Base-by-base conservation (phyloP, 1,284 basidiomycete genomes). In the Leccinum ponderosum region DNA sequence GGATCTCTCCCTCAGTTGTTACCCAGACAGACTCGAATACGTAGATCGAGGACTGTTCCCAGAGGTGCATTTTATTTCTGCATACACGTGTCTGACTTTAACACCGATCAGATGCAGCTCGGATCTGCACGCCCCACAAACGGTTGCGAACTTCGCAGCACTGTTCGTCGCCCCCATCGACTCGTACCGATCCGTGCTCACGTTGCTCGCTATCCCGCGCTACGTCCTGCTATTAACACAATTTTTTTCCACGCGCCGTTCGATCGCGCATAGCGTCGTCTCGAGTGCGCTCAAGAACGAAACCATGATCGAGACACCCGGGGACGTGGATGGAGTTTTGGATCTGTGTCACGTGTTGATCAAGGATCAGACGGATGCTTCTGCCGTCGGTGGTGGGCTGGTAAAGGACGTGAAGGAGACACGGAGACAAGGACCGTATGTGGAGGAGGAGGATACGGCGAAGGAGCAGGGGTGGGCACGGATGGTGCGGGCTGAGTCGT, bases 401-500 rank as follows among this genome's bases (percentile, higher is more conserved):
- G 22, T 73, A 17, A 73, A 22, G 27, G 77, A 77, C 29, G 66
- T 73, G 22, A 82, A 84, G 62, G 87, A 87, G 48, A 74, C 79
- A 39, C 78, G 87, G 57, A 77, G 85, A 68, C 82, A 85, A 85
- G 57, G 84, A 81, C 80, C 85, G 20, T 81, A 15, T 80, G 77
- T 80, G 55, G 94, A 95, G 69, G 78, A 88, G 56, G 92, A 95
- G 70, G 95, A 97, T 71, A 82, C 94, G 80, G 95, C 95, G 0
- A 95, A 97, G 75, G 96, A 98, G 74, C 96, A 98, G 70, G 95
- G 95, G 0, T 98, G 95, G 95, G 87, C 95, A 29, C 81, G 95
- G 64, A 97, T 98, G 91, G 91, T 98, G 3, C 96, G 87, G 22
- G 85, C 93, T 1, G 92, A 97, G 58, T 89, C 91, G 33, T 73